Percentiles rank a stretch among this genome's conserved stretches.
phyloP scores from a whole-genome alignment of 257 asterid species.

The Solanum medicagineum region DNA sequence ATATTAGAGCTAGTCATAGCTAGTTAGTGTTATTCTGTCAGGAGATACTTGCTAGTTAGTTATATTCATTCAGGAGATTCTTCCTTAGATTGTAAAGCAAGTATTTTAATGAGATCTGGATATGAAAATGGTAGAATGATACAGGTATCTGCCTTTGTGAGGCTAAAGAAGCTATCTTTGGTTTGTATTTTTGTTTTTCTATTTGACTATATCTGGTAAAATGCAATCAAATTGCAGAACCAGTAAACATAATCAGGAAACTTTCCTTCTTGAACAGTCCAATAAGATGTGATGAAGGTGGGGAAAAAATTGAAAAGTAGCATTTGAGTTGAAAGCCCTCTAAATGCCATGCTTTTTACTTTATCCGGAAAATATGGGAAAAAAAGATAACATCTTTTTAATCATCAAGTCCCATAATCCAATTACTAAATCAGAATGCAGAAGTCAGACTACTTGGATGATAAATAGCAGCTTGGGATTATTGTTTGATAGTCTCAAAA shows the following conservation, averaged over 20 bases:
- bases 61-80: not conserved
- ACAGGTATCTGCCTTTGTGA: not conserved
- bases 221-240: not conserved
- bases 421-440: not conserved
- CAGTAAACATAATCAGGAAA: not conserved
- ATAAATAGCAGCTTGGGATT: not conserved
- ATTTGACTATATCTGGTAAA: not conserved
- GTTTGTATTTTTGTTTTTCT: not conserved
- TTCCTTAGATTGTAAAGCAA: not conserved
- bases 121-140: not conserved
- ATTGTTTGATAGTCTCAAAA: not conserved
- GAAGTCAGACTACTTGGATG: not conserved
- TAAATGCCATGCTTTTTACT: not conserved
- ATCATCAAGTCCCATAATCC: not conserved
- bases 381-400: not conserved
- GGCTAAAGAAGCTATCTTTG: not conserved
- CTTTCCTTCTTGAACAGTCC: not conserved
- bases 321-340: not conserved
- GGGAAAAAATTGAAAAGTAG: not conserved
- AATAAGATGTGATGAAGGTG: not conserved
- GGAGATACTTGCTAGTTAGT: not conserved
- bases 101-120: not conserved
- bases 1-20: not conserved
- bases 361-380: not conserved
- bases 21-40: not conserved